phyloP scores from a whole-genome alignment of 257 asterid species.

The Nicotiana benthamiana region DNA sequence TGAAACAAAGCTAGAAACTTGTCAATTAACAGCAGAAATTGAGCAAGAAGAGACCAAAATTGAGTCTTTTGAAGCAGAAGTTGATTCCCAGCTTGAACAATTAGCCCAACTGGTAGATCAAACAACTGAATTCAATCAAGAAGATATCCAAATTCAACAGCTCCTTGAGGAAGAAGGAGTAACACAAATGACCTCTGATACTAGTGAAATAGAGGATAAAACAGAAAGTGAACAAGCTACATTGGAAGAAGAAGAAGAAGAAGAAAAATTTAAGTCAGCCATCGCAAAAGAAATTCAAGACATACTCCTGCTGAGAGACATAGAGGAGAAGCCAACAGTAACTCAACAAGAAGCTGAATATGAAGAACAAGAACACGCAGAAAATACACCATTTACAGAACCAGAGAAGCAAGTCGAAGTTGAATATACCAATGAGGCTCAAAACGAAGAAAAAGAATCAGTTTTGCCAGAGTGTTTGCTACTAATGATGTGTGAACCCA shows the following conservation, averaged over 20 bases:
- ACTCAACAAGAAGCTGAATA: neutral
- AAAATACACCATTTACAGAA: neutral
- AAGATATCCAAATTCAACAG: slow-evolving; percentile 21
- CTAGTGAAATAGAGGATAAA: slow-evolving; percentile 16
- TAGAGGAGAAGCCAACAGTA: slow-evolving; percentile 1
- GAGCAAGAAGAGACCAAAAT: neutral
- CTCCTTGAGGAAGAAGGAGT: slow-evolving; percentile 18
- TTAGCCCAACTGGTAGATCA: neutral
- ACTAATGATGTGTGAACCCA: slow-evolving; percentile 96
- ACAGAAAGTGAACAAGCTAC: slow-evolving; percentile 14
- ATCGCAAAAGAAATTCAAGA: neutral
- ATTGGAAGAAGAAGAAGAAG: slow-evolving; percentile 21
- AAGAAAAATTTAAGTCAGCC: slow-evolving; percentile 10
- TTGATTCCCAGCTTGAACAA: neutral
- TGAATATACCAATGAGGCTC: slow-evolving; percentile 9
- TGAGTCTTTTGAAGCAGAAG: neutral
- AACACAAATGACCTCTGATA: neutral
- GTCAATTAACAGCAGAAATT: neutral
- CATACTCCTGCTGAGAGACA: neutral
- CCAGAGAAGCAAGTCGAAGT: neutral
- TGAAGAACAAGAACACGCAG: neutral
- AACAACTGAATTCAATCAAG: neutral
- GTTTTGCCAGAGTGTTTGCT: slow-evolving; percentile 75
- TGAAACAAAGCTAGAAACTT: slow-evolving; percentile 9
- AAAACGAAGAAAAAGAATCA: slow-evolving; percentile 2